Percentiles rank a stretch among this genome's conserved stretches.
These are phyloP conservation scores for Psidium guajava DNA, from an alignment of 345 rosid species.

Conservation along the genomic window DNA sequence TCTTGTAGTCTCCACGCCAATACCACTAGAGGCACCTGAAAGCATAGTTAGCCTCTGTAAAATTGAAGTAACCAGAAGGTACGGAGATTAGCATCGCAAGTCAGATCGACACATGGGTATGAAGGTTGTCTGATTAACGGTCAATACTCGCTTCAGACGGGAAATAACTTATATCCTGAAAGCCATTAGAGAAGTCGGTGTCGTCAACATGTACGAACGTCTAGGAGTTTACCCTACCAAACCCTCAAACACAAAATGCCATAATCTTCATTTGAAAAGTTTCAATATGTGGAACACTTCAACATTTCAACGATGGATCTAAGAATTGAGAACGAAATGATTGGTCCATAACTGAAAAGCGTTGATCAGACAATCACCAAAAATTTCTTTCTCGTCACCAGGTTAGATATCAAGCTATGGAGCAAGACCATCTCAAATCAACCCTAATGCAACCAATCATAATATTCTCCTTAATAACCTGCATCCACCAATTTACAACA, in stretches of 20 bases:
- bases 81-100: neutral
- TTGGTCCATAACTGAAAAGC: neutral
- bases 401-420: neutral
- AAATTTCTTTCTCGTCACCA: neutral
- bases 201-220: neutral
- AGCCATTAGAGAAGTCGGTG: neutral
- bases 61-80: neutral
- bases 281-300: neutral
- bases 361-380: neutral
- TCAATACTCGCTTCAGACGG: too few relatives aligned
- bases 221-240: neutral
- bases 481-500: neutral
- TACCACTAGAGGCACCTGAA: slow-evolving; percentile 72
- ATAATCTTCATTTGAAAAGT: neutral
- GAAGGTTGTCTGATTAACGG: neutral
- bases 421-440: neutral
- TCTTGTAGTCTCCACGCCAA: slow-evolving; percentile 60
- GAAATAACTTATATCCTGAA: neutral
- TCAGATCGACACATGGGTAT: neutral
- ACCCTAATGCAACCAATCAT: neutral
- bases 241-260: neutral
- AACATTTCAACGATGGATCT: neutral
- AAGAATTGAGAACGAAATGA: neutral
- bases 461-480: neutral
- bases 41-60: neutral